phyloP scores from a whole-genome alignment of 805 yeast genomes.

The Suhomyces tanzawaensis region DNA sequence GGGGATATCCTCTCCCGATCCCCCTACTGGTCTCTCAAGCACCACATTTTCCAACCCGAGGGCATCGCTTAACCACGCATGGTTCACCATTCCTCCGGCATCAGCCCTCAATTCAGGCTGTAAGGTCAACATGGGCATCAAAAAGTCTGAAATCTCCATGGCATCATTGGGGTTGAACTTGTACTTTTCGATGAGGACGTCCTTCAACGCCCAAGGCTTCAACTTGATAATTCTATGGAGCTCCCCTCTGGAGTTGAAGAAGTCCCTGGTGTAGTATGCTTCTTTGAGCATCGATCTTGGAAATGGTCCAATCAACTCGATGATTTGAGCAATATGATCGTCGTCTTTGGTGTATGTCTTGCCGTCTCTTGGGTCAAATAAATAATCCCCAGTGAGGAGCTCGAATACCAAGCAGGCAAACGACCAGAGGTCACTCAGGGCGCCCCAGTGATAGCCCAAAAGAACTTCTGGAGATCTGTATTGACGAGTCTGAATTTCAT shows the following conservation, averaged over 20 bases:
- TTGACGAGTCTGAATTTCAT: conserved; percentile 68
- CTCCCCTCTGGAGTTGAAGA: conserved; percentile 66
- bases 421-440: conserved; percentile 95
- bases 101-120: conserved; percentile 85
- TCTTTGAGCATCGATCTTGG: conserved; percentile 58
- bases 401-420: conserved; percentile 89
- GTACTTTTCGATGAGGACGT: conserved; percentile 84
- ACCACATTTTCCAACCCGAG: conserved; percentile 67
- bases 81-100: conserved; percentile 93
- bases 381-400: conserved; percentile 87
- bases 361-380: conserved; percentile 86
- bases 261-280: conserved; percentile 59
- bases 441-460: conserved; percentile 76
- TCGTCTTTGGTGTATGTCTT: conserved; percentile 82
- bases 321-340: conserved; percentile 94
- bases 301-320: conserved; percentile 72
- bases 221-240: conserved; percentile 75
- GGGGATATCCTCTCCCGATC: conserved; percentile 81
- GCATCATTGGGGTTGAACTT: conserved; percentile 69
- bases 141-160: conserved; percentile 67
- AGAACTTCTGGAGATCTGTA: conserved; percentile 66
- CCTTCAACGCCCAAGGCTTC: conserved; percentile 85
- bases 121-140: conserved; percentile 76
- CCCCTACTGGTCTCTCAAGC: conserved; percentile 72
- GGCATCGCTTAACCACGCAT: conserved; percentile 80